phyloP scores from a whole-genome alignment of 495 filamentous ascomycete species.

The Oidiodendron maius region DNA sequence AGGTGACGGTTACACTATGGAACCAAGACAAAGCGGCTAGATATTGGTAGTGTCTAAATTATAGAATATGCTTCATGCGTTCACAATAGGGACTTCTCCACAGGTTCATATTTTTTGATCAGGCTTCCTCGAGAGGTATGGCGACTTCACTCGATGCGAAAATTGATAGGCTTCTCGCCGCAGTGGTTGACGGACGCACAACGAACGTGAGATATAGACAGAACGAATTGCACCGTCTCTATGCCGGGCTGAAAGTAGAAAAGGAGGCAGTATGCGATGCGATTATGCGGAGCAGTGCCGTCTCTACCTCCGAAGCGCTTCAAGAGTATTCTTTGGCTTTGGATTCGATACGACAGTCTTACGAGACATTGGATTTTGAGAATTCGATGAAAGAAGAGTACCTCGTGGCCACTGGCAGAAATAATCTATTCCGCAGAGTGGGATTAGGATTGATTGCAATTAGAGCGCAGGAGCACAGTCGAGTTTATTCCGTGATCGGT shows the following conservation, averaged over 20 bases:
- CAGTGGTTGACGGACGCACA: conserved; percentile 12
- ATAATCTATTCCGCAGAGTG: conserved; percentile 5
- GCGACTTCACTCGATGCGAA: too few relatives aligned
- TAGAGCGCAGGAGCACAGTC: conserved; percentile 4
- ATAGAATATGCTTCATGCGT: too few relatives aligned
- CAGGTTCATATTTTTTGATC: too few relatives aligned
- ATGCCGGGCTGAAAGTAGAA: conserved; percentile 5
- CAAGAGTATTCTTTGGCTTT: conserved; percentile 11
- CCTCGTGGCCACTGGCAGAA: conserved; percentile 10
- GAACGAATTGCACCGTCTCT: conserved; percentile 10
- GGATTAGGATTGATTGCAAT: conserved; percentile 12
- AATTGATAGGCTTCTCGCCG: neutral
- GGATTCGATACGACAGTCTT: conserved; percentile 4
- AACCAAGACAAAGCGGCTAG: too few relatives aligned
- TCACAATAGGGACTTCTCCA: too few relatives aligned
- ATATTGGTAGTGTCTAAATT: too few relatives aligned
- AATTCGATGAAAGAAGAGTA: conserved; percentile 14
- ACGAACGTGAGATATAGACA: conserved; percentile 17
- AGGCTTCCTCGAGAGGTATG: too few relatives aligned
- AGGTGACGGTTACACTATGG: too few relatives aligned
- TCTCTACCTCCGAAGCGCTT: neutral
- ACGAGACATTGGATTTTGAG: conserved; percentile 18
- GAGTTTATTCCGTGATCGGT: conserved; percentile 13
- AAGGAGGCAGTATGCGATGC: conserved; percentile 1
- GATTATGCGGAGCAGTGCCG: conserved; percentile 1